Base-by-base conservation (phyloP, 306 rosid genomes). In the Malus orientalis region DNA sequence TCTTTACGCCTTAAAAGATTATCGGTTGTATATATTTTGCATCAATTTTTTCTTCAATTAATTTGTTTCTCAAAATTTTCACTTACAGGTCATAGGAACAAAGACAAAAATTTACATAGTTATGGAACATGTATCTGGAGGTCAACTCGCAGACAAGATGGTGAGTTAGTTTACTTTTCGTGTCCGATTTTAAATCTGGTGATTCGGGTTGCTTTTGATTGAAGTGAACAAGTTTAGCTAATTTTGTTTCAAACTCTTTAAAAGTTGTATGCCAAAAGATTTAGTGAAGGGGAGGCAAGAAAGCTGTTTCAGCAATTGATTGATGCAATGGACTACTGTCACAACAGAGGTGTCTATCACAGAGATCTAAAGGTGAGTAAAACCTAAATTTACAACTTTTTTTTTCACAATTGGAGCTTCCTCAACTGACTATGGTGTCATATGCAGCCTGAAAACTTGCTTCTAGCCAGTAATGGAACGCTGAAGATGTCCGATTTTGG, bases 401-500 rank as follows among this genome's bases (percentile, higher is more conserved):
- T 36, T 18, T 51, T 59, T 59, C 47, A 38, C 54, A 20, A 74
- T 22, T 65, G 36, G 12, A 9, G 57, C 29, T 54, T 36, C 54
- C 54, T 58, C 70, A 67, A 27, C 49, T 79, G 42, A 85, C 25
- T 77, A 68, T 81, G 65, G 55, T 69, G 58, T 67, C 64, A 27
- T 79, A 25, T 36, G 64, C 85, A 92, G 97, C 91, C 92, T 55
- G 97, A 90, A 77, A 92, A 92, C 78, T 78, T 92, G 89, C 93
- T 92, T 61, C 76, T 92, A 36, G 89, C 88, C 82, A 54, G 83
- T 79, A 86, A 81, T 75, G 97, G 93, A 76, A 87, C 83, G 77
- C 85, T 92, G 29, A 92, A 90, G 79, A 82, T 90, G 36, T 86
- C 96, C 29, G 96, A 92, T 85, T 92, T 92, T 63, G 97, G 97